Evolutionary conservation across 805 yeast genomes (phyloP).

Genomic region (Cyberlindnera mrakii): DNA sequence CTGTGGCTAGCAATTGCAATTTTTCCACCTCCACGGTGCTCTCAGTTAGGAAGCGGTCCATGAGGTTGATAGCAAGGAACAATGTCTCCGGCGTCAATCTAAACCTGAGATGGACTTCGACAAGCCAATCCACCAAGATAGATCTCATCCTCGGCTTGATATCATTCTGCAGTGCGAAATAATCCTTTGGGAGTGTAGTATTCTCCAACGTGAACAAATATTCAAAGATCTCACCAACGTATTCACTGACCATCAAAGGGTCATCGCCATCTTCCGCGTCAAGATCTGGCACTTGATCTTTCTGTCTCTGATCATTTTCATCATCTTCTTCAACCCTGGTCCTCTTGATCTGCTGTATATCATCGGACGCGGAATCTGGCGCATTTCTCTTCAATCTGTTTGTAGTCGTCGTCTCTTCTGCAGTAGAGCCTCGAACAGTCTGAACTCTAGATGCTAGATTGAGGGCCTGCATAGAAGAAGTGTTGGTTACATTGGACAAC

Average conservation of each 20-base stretch:
- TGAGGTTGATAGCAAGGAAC: constrained; percentile 72
- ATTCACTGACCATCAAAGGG: constrained; percentile 87
- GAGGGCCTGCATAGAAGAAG: constrained; percentile 16
- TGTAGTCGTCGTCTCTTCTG: too few relatives aligned
- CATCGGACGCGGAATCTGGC: too few relatives aligned
- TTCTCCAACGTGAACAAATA: constrained; percentile 65
- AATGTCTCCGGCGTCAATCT: constrained; percentile 82
- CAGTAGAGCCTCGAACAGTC: too few relatives aligned
- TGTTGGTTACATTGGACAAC: constrained; percentile 23
- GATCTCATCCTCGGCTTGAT: constrained; percentile 80
- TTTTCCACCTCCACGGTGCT: constrained; percentile 72
- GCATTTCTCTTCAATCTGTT: too few relatives aligned
- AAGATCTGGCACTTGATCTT: constrained; percentile 33
- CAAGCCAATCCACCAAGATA: constrained; percentile 89
- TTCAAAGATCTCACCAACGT: constrained; percentile 77
- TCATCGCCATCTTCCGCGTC: constrained; percentile 68
- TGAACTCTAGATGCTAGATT: neutral
- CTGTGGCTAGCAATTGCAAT: constrained; percentile 80
- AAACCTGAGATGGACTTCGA: constrained; percentile 81
- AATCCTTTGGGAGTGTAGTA: constrained; percentile 55
- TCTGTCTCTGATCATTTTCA: neutral
- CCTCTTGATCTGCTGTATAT: neutral
- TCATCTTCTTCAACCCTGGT: neutral
- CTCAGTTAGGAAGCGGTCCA: constrained; percentile 80
- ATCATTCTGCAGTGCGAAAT: constrained; percentile 46